Conservation (phyloP, 306 rosid genomes). For the Heteromeles arbutifolia region DNA sequence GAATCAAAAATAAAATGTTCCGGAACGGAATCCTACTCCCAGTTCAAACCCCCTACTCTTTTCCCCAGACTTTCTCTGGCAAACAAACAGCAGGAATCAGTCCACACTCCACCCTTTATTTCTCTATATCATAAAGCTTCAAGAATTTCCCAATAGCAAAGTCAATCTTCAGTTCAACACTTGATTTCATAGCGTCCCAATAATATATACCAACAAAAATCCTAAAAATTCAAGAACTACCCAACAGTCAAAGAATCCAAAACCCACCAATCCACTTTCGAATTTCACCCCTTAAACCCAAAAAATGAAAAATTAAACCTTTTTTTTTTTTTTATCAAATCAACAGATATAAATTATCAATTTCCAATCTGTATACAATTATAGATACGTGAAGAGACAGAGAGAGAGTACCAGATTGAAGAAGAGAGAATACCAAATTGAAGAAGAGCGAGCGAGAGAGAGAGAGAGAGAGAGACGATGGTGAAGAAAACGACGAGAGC, state of each 20-base stretch:
- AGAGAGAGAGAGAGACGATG: not conserved
- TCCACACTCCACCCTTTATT: not conserved
- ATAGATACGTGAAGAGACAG: not conserved
- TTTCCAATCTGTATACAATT: not conserved
- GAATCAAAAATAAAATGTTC: not conserved
- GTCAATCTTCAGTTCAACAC: not conserved
- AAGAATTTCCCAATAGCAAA: not conserved
- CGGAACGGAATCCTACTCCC: not conserved
- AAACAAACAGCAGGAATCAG: conserved; percentile 7
- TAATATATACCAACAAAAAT: not conserved
- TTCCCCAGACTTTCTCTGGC: conserved; percentile 10
- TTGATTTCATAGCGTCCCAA: not conserved
- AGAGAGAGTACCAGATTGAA: conserved; percentile 13
- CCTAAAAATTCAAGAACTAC: conserved; percentile 15
- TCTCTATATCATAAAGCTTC: not conserved
- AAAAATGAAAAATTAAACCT: not conserved
- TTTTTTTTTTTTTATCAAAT: not conserved
- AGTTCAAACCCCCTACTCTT: conserved; percentile 7
- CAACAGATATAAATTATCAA: not conserved
- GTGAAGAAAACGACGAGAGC: not conserved
- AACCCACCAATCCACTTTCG: conserved; percentile 4
- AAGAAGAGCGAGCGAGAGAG: not conserved
- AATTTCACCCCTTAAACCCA: conserved; percentile 18
- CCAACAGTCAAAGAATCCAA: conserved; percentile 13
- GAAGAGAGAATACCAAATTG: conserved; percentile 4